A percentile compares a stretch with the other conserved stretches of the same genome.
These are phyloP conservation scores for Luvunga scandens DNA, from an alignment of 345 rosid genomes.

Conservation along the genomic window DNA sequence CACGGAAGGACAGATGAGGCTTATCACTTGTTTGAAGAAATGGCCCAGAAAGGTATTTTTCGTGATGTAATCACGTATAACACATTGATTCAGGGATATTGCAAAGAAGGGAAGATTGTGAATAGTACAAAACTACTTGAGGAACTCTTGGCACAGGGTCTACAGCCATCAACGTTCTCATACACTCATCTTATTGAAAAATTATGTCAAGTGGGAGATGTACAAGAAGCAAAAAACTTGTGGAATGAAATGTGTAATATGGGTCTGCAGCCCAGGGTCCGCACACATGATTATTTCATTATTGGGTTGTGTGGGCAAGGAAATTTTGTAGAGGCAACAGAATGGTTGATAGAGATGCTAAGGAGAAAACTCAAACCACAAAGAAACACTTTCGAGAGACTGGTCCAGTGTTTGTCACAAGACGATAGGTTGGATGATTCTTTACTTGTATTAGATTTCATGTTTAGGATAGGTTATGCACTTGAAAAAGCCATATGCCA, in stretches of 20 bases:
- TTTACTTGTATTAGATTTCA: conserved; percentile 24
- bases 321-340: conserved; percentile 26
- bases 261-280: conserved; percentile 29
- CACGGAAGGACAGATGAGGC: conserved; percentile 44
- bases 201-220: conserved; percentile 28
- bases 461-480: conserved; percentile 30
- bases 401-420: conserved; percentile 23
- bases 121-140: conserved; percentile 29
- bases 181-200: conserved; percentile 30
- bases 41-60: conserved; percentile 51
- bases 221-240: conserved; percentile 30
- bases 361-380: conserved; percentile 27
- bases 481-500: conserved; percentile 15
- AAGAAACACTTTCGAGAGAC: conserved; percentile 20
- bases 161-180: conserved; percentile 28
- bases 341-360: conserved; percentile 32
- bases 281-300: conserved; percentile 22
- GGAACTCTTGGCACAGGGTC: conserved; percentile 37
- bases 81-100: conserved; percentile 45
- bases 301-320: conserved; percentile 26
- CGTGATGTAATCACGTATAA: conserved; percentile 45
- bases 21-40: conserved; percentile 41
- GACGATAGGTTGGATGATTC: conserved; percentile 36
- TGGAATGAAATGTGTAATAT: conserved; percentile 30
- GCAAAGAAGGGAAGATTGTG: conserved; percentile 36